These are phyloP conservation scores for Kodamaea nitidulidarum DNA, from an alignment of 805 yeast species.

Conservation along the genomic window DNA sequence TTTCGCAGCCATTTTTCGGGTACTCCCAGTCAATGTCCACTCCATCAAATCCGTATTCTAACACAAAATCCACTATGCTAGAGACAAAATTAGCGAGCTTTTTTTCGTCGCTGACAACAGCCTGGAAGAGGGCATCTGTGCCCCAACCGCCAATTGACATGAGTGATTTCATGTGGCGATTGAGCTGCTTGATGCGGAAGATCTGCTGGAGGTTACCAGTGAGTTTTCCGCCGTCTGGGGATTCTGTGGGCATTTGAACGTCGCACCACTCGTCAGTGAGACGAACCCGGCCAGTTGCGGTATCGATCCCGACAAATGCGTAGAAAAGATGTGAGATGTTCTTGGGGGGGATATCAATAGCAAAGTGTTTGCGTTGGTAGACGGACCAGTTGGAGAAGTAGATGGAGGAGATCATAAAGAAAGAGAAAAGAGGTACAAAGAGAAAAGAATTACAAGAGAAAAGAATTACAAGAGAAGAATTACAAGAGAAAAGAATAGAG, in stretches of 20 bases:
- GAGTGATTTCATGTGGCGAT: constrained; percentile 47
- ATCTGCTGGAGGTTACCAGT: constrained; percentile 52
- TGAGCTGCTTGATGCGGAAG: constrained; percentile 38
- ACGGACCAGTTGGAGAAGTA: constrained; percentile 53
- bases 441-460: neutral
- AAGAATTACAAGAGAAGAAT: no score
- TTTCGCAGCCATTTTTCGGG: constrained; percentile 51
- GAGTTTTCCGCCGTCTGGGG: constrained; percentile 16
- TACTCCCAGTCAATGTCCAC: constrained; percentile 95
- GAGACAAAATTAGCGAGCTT: constrained; percentile 45
- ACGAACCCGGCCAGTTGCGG: constrained; percentile 47
- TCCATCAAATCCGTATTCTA: constrained; percentile 73
- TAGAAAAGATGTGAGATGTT: constrained; percentile 67
- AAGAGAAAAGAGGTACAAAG: neutral
- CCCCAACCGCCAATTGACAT: constrained; percentile 87
- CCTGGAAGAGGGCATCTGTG: constrained; percentile 39
- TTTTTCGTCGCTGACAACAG: constrained; percentile 18
- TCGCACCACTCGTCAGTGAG: constrained; percentile 70
- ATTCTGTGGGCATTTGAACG: constrained; percentile 34
- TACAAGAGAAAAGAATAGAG: no score
- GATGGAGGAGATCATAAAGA: constrained; percentile 21
- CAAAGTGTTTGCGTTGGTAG: constrained; percentile 45
- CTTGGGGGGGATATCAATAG: constrained; percentile 55
- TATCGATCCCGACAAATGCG: constrained; percentile 66
- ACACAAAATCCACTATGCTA: constrained; percentile 46